phyloP scores from a whole-genome alignment of 1,139 yeast species.

The Candida tropicalis region DNA sequence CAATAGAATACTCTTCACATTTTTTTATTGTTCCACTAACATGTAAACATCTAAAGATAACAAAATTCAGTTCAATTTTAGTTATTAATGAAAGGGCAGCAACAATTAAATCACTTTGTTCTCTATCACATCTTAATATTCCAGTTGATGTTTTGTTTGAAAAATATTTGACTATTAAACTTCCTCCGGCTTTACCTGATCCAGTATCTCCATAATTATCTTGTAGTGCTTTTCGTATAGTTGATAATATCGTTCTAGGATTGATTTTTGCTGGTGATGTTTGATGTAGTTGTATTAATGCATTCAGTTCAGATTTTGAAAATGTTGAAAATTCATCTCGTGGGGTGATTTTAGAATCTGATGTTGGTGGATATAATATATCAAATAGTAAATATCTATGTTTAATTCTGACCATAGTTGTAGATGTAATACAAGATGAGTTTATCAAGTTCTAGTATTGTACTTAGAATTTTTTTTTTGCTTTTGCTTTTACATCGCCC shows the following conservation, averaged over 20 bases:
- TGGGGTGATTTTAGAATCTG: conserved; percentile 11
- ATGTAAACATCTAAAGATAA: conserved; percentile 64
- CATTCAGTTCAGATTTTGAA: conserved; percentile 32
- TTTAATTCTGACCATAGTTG: conserved; percentile 80
- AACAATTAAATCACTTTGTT: conserved; percentile 60
- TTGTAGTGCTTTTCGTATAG: conserved; percentile 56
- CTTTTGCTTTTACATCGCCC: neutral
- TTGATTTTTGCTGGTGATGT: conserved; percentile 49
- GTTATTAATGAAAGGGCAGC: conserved; percentile 73
- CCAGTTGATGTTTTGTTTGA: conserved; percentile 84
- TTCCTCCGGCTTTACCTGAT: conserved; percentile 62
- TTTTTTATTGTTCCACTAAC: conserved; percentile 90
- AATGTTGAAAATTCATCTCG: conserved; percentile 24
- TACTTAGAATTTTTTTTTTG: neutral
- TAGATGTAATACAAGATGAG: no score
- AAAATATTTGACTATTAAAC: conserved; percentile 75
- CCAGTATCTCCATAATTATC: conserved; percentile 80
- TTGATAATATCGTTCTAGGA: conserved; percentile 49
- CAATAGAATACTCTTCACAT: conserved; percentile 68
- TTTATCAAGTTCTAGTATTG: neutral
- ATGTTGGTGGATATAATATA: conserved; percentile 61
- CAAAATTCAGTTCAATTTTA: conserved; percentile 51
- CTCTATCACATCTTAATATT: conserved; percentile 75
- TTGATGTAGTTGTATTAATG: conserved; percentile 50
- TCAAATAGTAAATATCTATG: conserved; percentile 84